phyloP scores from a whole-genome alignment of 768 basidiomycete genomes.

The Tylopilus felleus region DNA sequence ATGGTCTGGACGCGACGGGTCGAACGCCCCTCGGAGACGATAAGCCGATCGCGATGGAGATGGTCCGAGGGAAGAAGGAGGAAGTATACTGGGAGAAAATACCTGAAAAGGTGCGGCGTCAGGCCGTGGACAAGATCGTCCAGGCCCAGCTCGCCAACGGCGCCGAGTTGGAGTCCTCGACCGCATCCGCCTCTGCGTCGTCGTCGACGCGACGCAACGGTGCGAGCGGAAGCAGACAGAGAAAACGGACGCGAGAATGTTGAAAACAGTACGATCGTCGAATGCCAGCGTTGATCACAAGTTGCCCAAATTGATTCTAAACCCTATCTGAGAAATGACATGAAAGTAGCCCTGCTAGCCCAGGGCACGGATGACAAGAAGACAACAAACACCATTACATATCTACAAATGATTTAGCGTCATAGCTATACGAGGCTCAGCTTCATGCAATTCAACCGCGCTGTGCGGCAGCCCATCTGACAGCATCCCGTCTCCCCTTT shows the following conservation, averaged over 20 bases:
- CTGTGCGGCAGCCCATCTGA: constrained; percentile 48
- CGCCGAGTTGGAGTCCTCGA: not conserved
- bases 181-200: not conserved
- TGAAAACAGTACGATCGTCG: not conserved
- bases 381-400: too few species aligned
- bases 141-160: not conserved
- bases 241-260: constrained; percentile 16
- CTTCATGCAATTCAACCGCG: constrained; percentile 8
- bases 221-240: not conserved
- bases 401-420: not conserved
- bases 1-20: constrained; percentile 57
- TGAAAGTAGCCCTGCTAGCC: too few species aligned
- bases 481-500: constrained; percentile 61
- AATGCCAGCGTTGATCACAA: not conserved
- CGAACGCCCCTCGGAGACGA: constrained; percentile 11
- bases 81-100: constrained; percentile 78
- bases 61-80: constrained; percentile 61
- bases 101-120: constrained; percentile 63
- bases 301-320: too few species aligned
- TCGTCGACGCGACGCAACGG: not conserved
- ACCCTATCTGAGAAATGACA: too few species aligned
- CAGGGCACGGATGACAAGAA: too few species aligned
- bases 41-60: constrained; percentile 44
- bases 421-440: too few species aligned
- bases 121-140: constrained; percentile 53